Percentiles rank a stretch among this genome's conserved stretches.
Evolutionary conservation across 2,329 filamentous ascomycete species (phyloP).

Genomic region (Biscogniauxia mediterranea): DNA sequence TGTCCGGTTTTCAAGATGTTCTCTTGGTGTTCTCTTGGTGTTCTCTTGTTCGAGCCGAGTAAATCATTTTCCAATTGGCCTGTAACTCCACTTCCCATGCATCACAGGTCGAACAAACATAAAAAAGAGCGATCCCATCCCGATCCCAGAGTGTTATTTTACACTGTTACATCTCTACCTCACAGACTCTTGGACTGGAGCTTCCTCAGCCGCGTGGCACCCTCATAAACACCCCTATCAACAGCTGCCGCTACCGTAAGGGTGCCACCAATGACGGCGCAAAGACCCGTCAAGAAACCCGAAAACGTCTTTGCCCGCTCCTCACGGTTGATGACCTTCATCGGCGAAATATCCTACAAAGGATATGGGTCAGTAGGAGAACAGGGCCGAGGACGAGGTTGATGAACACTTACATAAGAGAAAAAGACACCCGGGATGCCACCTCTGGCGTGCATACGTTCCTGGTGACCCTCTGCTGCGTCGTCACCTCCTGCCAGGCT

Average conservation of each 20-base stretch:
- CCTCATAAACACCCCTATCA: constrained; percentile 89
- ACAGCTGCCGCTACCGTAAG: constrained; percentile 92
- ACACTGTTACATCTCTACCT: constrained; percentile 14
- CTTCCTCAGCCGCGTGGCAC: constrained; percentile 81
- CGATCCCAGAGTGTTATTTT: constrained; percentile 12
- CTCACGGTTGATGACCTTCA: constrained; percentile 99
- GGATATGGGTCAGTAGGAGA: constrained; percentile 18
- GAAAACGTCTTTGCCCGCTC: constrained; percentile 84
- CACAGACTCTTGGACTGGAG: constrained; percentile 65
- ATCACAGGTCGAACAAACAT: constrained; percentile 2
- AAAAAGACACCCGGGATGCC: constrained; percentile 99
- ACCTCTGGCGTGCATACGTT: constrained; percentile 82
- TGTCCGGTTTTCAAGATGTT: not conserved
- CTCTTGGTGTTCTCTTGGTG: too few relatives aligned
- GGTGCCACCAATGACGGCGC: constrained; percentile 91
- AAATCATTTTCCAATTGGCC: constrained; percentile 9
- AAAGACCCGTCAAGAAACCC: constrained; percentile 89
- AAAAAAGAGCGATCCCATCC: not conserved
- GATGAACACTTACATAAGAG: constrained; percentile 72
- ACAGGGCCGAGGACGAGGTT: not conserved
- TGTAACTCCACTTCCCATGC: constrained; percentile 26
- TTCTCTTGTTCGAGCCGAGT: not conserved
- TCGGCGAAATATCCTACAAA: constrained; percentile 87
- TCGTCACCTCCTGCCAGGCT: constrained; percentile 83
- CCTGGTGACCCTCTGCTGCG: constrained; percentile 82